phyloP scores from a whole-genome alignment of 768 basidiomycete species.

The Russula abietina region DNA sequence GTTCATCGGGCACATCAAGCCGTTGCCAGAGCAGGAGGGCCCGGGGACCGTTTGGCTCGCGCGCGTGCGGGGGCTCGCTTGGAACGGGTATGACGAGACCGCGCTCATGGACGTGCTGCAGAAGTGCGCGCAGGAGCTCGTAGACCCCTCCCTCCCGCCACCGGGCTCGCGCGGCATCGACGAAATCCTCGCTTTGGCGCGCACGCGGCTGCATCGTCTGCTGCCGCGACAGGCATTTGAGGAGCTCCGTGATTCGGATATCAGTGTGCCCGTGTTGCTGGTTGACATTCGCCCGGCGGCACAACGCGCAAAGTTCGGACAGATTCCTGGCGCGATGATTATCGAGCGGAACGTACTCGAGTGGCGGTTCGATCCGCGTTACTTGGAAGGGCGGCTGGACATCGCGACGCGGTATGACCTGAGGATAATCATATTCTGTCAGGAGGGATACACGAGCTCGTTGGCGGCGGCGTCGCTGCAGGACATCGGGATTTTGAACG shows the following conservation, averaged over 20 bases:
- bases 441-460: conserved; percentile 67
- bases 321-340: conserved; percentile 60
- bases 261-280: conserved; percentile 59
- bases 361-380: conserved; percentile 74
- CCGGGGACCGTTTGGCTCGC: conserved; percentile 36
- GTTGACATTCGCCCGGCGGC: conserved; percentile 70
- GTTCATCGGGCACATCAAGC: conserved; percentile 55
- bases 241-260: conserved; percentile 44
- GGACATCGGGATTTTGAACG: conserved; percentile 62
- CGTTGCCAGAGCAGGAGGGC: conserved; percentile 20
- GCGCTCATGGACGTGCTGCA: conserved; percentile 67
- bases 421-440: conserved; percentile 66
- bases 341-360: conserved; percentile 75
- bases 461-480: conserved; percentile 66
- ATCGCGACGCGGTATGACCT: conserved; percentile 74
- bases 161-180: conserved; percentile 57
- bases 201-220: conserved; percentile 60
- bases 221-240: conserved; percentile 53
- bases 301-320: conserved; percentile 52
- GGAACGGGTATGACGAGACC: conserved; percentile 52
- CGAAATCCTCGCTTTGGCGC: conserved; percentile 50
- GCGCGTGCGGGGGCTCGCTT: conserved; percentile 48
- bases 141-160: conserved; percentile 58
- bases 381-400: conserved; percentile 43
- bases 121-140: conserved; percentile 52